A percentile compares a stretch with the other conserved stretches of the same genome.
These are phyloP conservation scores for Coniferiporia sulphurascens DNA, from an alignment of 1,284 basidiomycete species.

Conservation along the genomic window DNA sequence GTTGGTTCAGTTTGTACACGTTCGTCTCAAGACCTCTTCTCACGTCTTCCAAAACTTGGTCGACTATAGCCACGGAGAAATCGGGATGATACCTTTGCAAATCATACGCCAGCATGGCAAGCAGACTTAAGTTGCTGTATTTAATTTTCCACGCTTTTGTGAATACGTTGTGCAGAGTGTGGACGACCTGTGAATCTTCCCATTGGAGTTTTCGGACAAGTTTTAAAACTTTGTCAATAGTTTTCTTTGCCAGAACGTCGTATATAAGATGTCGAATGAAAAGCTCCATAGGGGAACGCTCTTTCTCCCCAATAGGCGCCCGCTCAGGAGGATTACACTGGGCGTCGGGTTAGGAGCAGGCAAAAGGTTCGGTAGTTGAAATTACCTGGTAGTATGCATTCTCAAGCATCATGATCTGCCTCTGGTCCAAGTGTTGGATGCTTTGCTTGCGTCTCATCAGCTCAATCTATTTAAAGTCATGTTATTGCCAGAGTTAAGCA, in stretches of 20 bases:
- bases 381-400: slow-evolving; percentile 96
- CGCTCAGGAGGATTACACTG: slow-evolving; percentile 97
- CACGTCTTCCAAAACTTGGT: slow-evolving; percentile 92
- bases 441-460: slow-evolving; percentile 92
- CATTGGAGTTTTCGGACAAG: slow-evolving; percentile 92
- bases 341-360: background rate
- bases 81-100: slow-evolving; percentile 88
- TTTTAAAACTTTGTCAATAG: slow-evolving; percentile 90
- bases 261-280: slow-evolving; percentile 93
- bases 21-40: slow-evolving; percentile 91
- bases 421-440: slow-evolving; percentile 87
- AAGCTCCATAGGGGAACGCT: slow-evolving; percentile 83
- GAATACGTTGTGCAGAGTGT: slow-evolving; percentile 73
- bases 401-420: slow-evolving; percentile 86
- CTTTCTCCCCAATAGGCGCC: slow-evolving; percentile 77
- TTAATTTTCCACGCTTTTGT: slow-evolving; percentile 97
- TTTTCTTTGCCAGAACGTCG: slow-evolving; percentile 86
- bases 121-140: slow-evolving; percentile 83
- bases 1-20: slow-evolving; percentile 92
- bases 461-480: slow-evolving; percentile 60
- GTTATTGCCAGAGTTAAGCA: slow-evolving; percentile 22
- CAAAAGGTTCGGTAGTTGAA: background rate
- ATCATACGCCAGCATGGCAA: slow-evolving; percentile 93
- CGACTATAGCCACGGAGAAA: slow-evolving; percentile 85
- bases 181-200: slow-evolving; percentile 66